A percentile compares a stretch with the other conserved stretches of the same genome.
Evolutionary conservation across 768 basidiomycete genomes (phyloP).

Genomic region (Lactarius evosmus): DNA sequence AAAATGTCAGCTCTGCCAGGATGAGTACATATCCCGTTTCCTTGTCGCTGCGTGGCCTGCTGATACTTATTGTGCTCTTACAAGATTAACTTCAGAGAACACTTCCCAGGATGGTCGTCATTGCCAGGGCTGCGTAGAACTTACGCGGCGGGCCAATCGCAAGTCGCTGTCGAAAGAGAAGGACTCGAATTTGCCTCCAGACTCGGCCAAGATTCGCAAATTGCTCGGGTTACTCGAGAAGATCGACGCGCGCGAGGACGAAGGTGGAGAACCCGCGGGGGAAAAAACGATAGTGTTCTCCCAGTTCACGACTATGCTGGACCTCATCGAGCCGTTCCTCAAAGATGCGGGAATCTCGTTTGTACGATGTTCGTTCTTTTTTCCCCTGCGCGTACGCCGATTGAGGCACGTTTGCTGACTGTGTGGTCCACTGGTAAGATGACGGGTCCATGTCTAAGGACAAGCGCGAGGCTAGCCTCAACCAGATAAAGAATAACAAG

Average conservation of each 20-base stretch:
- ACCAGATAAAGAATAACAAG: constrained; percentile 61
- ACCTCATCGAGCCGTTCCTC: constrained; percentile 85
- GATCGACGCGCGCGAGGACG: constrained; percentile 54
- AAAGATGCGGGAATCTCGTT: constrained; percentile 60
- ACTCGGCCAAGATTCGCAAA: constrained; percentile 86
- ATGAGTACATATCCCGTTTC: constrained; percentile 47
- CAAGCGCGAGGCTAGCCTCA: constrained; percentile 71
- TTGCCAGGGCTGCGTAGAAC: constrained; percentile 57
- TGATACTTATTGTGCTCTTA: constrained; percentile 3
- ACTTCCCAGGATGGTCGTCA: constrained; percentile 44
- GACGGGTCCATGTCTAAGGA: constrained; percentile 82
- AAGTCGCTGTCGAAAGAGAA: constrained; percentile 34
- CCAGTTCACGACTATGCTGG: constrained; percentile 86
- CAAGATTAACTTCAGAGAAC: constrained; percentile 41
- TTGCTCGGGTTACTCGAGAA: constrained; percentile 66
- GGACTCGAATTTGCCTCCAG: constrained; percentile 50
- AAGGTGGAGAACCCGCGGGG: constrained; percentile 31
- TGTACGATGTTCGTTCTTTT: constrained; percentile 72
- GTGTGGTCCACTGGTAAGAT: constrained; percentile 46
- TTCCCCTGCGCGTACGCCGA: background rate
- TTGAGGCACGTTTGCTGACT: constrained; percentile 15
- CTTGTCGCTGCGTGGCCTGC: background rate
- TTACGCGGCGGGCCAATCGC: constrained; percentile 47
- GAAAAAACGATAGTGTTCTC: constrained; percentile 98
- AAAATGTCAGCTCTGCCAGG: constrained; percentile 79